phyloP scores from a whole-genome alignment of 495 filamentous ascomycete species.

The Letharia lupina region DNA sequence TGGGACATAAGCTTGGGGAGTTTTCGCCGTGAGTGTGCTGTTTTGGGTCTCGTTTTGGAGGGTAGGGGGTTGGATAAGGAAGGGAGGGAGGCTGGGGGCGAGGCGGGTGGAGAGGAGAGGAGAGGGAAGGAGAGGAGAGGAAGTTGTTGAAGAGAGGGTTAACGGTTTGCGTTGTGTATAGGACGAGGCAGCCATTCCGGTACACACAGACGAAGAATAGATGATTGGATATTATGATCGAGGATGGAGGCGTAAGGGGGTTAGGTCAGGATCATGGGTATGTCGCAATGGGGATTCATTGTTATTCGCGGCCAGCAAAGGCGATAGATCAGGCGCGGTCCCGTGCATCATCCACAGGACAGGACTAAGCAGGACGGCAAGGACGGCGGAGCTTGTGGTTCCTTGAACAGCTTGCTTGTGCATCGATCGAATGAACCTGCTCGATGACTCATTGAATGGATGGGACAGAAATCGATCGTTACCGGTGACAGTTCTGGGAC shows the following conservation, averaged over 20 bases:
- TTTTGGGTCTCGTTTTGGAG: background rate
- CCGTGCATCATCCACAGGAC: background rate
- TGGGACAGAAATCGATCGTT: background rate
- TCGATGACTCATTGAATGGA: background rate
- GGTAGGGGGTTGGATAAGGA: too few species aligned
- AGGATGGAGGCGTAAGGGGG: background rate
- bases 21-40: slow-evolving; percentile 68
- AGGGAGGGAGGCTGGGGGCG: background rate
- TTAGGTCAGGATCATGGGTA: background rate
- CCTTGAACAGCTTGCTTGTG: background rate
- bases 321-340: background rate
- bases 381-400: background rate
- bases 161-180: slow-evolving; percentile 27
- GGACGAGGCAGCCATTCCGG: slow-evolving; percentile 80
- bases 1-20: slow-evolving; percentile 94
- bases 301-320: too few species aligned
- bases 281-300: too few species aligned
- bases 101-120: background rate
- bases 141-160: background rate
- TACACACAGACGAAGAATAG: slow-evolving; percentile 73
- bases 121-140: background rate
- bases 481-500: background rate
- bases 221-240: slow-evolving; percentile 28
- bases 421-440: background rate
- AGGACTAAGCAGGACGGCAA: background rate